These are phyloP conservation scores for Apiospora kogelbergensis DNA, from an alignment of 2,329 filamentous ascomycete genomes.

Conservation along the genomic window DNA sequence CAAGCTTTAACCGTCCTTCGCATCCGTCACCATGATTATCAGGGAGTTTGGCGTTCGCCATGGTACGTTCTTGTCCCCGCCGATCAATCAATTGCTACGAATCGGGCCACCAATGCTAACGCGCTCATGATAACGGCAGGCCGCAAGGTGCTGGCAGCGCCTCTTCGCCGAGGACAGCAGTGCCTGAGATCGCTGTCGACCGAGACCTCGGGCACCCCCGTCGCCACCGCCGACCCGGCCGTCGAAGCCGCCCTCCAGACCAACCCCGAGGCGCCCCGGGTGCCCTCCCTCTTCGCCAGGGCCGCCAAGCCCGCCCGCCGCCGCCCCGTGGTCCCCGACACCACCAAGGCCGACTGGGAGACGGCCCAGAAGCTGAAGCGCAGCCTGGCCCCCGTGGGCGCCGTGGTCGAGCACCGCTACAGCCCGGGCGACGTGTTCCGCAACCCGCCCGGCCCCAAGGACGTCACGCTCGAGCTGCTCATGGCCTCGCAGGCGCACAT, in stretches of 20 bases:
- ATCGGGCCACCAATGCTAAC: conserved; percentile 21
- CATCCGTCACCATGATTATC: conserved; percentile 28
- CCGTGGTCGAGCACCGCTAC: conserved; percentile 56
- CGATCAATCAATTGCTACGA: neutral
- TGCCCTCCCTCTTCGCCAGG: conserved; percentile 28
- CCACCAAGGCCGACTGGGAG: conserved; percentile 36
- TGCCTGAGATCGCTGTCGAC: conserved; percentile 42
- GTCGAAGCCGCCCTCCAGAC: conserved; percentile 18
- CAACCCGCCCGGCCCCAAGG: conserved; percentile 72
- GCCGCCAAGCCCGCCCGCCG: conserved; percentile 15
- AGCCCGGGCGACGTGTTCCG: conserved; percentile 64
- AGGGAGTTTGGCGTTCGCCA: conserved; percentile 32
- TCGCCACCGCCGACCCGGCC: conserved; percentile 23
- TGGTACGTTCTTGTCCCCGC: conserved; percentile 18
- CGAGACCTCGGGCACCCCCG: conserved; percentile 27
- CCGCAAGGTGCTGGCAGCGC: conserved; percentile 50
- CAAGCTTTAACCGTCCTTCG: conserved; percentile 1
- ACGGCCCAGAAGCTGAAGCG: conserved; percentile 42
- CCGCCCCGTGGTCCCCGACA: conserved; percentile 25
- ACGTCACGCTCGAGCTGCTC: conserved; percentile 87
- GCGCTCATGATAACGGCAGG: conserved; percentile 35
- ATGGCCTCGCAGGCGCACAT: conserved; percentile 86
- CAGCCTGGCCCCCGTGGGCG: conserved; percentile 49
- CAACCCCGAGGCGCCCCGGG: conserved; percentile 18
- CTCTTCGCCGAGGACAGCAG: conserved; percentile 33